Evolutionary conservation across 176 grass and related monocot species (phyloP), one percentile per base, ranked within the genome.

Genomic region (Thalia dealbata): DNA sequence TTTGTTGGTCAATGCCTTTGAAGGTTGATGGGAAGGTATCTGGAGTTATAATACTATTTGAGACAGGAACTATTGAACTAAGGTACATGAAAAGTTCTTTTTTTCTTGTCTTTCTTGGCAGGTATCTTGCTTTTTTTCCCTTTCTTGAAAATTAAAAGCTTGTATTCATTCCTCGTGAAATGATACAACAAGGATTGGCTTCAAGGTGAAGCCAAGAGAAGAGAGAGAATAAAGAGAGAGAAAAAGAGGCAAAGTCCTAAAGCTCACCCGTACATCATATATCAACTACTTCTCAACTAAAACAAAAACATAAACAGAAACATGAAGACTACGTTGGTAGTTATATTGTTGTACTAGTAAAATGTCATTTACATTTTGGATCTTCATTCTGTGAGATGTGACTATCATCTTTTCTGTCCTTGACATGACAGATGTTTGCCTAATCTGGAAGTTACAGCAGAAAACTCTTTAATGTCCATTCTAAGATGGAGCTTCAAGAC

Each of bases 401-500:
- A 74, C 30, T 60, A 73, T 75, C 56, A 50, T 72, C 74, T 78
- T 38, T 67, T 50, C 73, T 81, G 50, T 81, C 55, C 75, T 85
- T 75, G 41, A 41, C 80, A 96, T 75, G 41, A 41, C 80, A 96
- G 93, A 68, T 88, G 80, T 78, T 77, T 90, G 50, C 93, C 87
- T 50, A 76, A 72, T 77, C 71, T 96, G 42, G 70, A 82, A 78
- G 73, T 86, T 82, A 60, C 86, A 63, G 73, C 71, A 48, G 84
- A 92, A 76, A 84, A 52, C 70, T 88, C 89, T 25, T 90, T 96
- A 73, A 96, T 96, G 93, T 86, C 87, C 8, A 76, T 88, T 73
- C 87, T 92, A 80, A 86, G 89, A 76, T 96, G 93, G 89, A 96
- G 87, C 80, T 96, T 92, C 82, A 96, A 92, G 80, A 88, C 89